These are phyloP conservation scores for Schwanniomyces occidentalis DNA, from an alignment of 805 yeast species.

Conservation along the genomic window DNA sequence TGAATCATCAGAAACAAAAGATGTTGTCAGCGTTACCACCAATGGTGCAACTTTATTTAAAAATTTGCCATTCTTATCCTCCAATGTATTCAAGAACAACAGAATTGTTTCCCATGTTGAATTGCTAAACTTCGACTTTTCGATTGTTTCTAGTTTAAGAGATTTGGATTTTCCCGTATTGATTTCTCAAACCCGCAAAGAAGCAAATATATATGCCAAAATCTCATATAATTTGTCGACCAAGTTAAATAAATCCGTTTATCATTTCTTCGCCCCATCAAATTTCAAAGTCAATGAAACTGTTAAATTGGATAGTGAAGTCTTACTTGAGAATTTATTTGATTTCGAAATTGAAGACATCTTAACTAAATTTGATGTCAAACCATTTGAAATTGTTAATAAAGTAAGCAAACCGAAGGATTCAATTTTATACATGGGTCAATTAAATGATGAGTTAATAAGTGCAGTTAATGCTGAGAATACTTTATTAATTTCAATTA, in stretches of 20 bases:
- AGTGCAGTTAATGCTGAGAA: constrained; percentile 35
- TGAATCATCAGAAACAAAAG: constrained; percentile 12
- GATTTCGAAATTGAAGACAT: constrained; percentile 22
- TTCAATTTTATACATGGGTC: constrained; percentile 65
- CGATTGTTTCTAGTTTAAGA: constrained; percentile 68
- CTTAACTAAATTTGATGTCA: constrained; percentile 21
- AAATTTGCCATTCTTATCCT: constrained; percentile 59
- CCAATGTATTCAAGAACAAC: constrained; percentile 30
- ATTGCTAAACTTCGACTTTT: constrained; percentile 61
- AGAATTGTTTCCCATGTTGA: constrained; percentile 64
- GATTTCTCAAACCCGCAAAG: constrained; percentile 62
- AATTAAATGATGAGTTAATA: constrained; percentile 46
- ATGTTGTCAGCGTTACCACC: constrained; percentile 49
- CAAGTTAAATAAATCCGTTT: constrained; percentile 52
- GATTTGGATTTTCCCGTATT: constrained; percentile 65
- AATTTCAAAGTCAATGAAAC: constrained; percentile 13
- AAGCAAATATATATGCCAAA: constrained; percentile 53
- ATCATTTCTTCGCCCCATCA: constrained; percentile 63
- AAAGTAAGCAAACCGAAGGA: constrained; percentile 40
- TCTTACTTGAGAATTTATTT: constrained; percentile 15
- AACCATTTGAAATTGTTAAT: constrained; percentile 32
- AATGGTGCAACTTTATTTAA: constrained; percentile 54
- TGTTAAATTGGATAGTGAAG: constrained; percentile 11
- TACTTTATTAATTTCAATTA: constrained; percentile 54
- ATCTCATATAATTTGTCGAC: constrained; percentile 60